phyloP scores from a whole-genome alignment of 2,329 filamentous ascomycete species.

The Fusarium falciforme region DNA sequence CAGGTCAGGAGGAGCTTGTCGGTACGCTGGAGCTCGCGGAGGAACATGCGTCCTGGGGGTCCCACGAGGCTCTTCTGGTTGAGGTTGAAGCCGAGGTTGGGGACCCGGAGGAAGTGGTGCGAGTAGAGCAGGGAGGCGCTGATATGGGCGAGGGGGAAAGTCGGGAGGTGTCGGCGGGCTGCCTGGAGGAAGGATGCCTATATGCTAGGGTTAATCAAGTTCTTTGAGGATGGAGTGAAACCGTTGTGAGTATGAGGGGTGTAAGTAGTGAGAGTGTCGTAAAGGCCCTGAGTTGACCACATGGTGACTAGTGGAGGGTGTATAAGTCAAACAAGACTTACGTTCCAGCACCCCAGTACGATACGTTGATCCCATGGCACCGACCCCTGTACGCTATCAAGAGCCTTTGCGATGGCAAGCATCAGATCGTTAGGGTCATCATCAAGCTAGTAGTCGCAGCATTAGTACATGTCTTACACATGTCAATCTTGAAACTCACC shows the following conservation, averaged over 20 bases:
- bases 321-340: slow-evolving; percentile 48
- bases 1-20: slow-evolving; percentile 77
- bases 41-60: slow-evolving; percentile 73
- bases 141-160: slow-evolving; percentile 74
- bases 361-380: slow-evolving; percentile 79
- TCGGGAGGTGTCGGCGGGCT: slow-evolving; percentile 70
- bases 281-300: neutral
- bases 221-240: neutral
- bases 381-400: slow-evolving; percentile 63
- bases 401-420: slow-evolving; percentile 71
- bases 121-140: slow-evolving; percentile 76
- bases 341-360: slow-evolving; percentile 85
- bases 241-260: neutral
- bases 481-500: slow-evolving; percentile 54
- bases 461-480: slow-evolving; percentile 19
- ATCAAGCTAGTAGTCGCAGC: slow-evolving; percentile 64
- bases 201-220: neutral
- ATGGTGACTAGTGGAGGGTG: neutral
- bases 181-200: slow-evolving; percentile 76
- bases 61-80: slow-evolving; percentile 75
- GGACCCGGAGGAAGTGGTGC: slow-evolving; percentile 72
- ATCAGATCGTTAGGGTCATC: slow-evolving; percentile 80
- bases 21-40: slow-evolving; percentile 63
- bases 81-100: slow-evolving; percentile 83
- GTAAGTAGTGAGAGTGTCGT: neutral